A percentile compares a stretch with the other conserved stretches of the same genome.
Evolutionary conservation across 2,329 filamentous ascomycete genomes (phyloP).

Genomic region (Claviceps digitariae): DNA sequence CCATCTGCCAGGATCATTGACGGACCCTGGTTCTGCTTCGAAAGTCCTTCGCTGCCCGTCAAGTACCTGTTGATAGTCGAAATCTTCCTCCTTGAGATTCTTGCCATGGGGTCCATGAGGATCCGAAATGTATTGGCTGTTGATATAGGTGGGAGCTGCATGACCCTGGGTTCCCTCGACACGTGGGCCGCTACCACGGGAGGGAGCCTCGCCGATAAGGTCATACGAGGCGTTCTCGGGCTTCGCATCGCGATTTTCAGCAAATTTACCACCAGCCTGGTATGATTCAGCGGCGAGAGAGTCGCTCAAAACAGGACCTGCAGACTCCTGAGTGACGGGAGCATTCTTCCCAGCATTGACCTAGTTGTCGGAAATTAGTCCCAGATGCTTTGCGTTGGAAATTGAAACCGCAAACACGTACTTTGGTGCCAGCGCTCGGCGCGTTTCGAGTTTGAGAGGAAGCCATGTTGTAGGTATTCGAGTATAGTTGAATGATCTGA

Average conservation of each 20-base stretch:
- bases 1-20: constrained; percentile 31
- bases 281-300: constrained; percentile 67
- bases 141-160: constrained; percentile 25
- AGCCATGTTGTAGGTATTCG: not conserved
- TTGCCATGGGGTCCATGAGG: constrained; percentile 27
- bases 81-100: constrained; percentile 26
- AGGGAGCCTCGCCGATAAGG: constrained; percentile 25
- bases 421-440: constrained; percentile 6
- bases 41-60: constrained; percentile 27
- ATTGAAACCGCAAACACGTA: not conserved
- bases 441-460: not conserved
- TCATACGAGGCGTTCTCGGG: constrained; percentile 10
- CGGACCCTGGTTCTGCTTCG: constrained; percentile 29
- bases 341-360: constrained; percentile 33
- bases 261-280: constrained; percentile 43
- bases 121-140: constrained; percentile 19
- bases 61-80: constrained; percentile 18
- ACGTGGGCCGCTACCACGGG: constrained; percentile 12
- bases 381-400: not conserved
- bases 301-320: constrained; percentile 51
- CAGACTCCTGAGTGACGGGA: constrained; percentile 41
- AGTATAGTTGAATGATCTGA: not conserved
- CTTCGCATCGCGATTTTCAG: constrained; percentile 39
- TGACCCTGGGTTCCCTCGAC: constrained; percentile 8
- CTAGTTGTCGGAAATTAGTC: constrained; percentile 15